Base-by-base conservation (phyloP, 345 rosid species). In the Lumnitzera racemosa region DNA sequence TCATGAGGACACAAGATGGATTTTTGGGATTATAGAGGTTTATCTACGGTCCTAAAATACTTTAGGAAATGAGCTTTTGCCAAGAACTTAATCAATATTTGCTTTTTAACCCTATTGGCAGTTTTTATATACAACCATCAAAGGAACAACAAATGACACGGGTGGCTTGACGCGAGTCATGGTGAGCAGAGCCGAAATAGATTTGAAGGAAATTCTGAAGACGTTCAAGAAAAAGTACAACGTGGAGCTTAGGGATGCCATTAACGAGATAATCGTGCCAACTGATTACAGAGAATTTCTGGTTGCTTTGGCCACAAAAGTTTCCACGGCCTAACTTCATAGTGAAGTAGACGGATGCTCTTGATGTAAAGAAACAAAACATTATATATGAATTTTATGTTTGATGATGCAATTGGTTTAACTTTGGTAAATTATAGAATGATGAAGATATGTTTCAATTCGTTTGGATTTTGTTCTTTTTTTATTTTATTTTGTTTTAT, bases 281-380 rank as follows among this genome's bases (percentile, higher is more conserved):
- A 86, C 78, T 29, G 83, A 81, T 51, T 79, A 72, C 72, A 71
- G 81, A 72, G 86, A 84, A 25, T 80, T 83, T 66, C 80, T 83
- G 56, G 60, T 78, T 61, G 80, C 77, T 71, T 67, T 76, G 56
- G 74, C 74, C 52, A 23, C 70, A 48, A 74, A 78, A 68, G 43
- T 59, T 12, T 11, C 63, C 23, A 6, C 48, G 27, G 9, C 64
- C 47, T 52, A 36, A 7, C 43, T 36, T 36, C 11, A 6, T 36
- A 36, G 9, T 36, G 9, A 36, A 36, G 43, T 7, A 36, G 43
- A 36, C 43, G 43, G 7, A 9, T 6, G 9, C 11, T 36, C 7
- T 36, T 1, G 1, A 36, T 36, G 10, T 36, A 36, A 36, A 36
- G 1, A 36, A 27, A 20, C 20, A 0, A 20, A 20, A 20, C 20